Conservation (phyloP, 305 asterid genomes). For the Striga hermonthica region DNA sequence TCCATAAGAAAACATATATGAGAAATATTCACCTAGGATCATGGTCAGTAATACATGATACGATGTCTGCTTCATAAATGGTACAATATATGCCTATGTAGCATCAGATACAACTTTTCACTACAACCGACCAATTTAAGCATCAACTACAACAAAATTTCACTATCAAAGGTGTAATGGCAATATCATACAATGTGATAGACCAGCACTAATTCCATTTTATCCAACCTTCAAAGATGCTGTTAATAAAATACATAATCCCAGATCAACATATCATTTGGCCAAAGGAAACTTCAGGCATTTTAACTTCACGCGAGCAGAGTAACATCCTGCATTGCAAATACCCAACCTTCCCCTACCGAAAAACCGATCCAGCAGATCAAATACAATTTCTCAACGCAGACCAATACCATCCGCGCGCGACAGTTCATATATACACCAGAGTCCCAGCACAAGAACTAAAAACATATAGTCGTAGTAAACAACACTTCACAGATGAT, state of each 20-base stretch:
- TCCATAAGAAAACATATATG: not conserved
- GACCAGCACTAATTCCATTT: not conserved
- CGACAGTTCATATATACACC: conserved; percentile 5
- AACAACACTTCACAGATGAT: not conserved
- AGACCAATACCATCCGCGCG: not conserved
- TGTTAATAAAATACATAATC: not conserved
- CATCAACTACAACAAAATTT: conserved; percentile 1
- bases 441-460: not conserved
- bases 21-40: not conserved
- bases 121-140: conserved; percentile 5
- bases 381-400: conserved; percentile 1
- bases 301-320: conserved; percentile 21
- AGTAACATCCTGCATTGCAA: conserved; percentile 10
- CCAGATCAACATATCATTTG: conserved; percentile 10
- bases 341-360: conserved; percentile 13
- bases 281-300: conserved; percentile 20
- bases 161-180: not conserved
- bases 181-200: conserved; percentile 1
- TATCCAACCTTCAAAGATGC: conserved; percentile 26
- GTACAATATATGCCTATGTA: conserved; percentile 3
- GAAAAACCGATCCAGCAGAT: conserved; percentile 5
- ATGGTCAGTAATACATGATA: no score
- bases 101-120: not conserved
- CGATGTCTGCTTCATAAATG: not conserved
- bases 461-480: not conserved